Evolutionary conservation across 805 yeast species (phyloP), one percentile per base, ranked within the genome.

Genomic region (Vanderwaltozyma yarrowii): DNA sequence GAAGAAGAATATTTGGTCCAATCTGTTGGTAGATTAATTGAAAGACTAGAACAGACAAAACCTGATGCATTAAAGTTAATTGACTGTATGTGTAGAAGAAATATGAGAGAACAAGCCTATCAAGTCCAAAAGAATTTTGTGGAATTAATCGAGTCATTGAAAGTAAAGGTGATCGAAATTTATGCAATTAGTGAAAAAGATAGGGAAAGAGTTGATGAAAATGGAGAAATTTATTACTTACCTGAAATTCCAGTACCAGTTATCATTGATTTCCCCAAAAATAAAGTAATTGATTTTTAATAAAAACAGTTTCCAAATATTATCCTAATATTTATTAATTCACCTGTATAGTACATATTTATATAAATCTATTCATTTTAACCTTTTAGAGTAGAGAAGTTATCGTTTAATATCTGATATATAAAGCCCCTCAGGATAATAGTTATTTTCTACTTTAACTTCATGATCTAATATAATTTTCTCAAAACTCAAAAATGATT

Each of bases 1-100:
- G 99, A 92, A 60, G 98, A 92, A 58, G 97, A 92, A 58, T 92
- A 92, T 59, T 72, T 92, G 40, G 79, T 92, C 34, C 76, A 75
- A 49, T 88, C 96, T 3, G 77, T 85, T 41, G 92, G 95, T 4
- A 76, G 99, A 56, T 70, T 92, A 56, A 62, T 86, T 25, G 96
- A 86, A 39, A 74, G 98, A 49, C 62, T 92, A 41, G 73, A 75
- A 32, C 77, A 73, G 46, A 81, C 95, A 0, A 73, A 74, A 47
- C 67, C 75, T 0, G 98, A 92, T 51, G 88, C 92, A 2, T 51
- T 71, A 16, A 71, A 71, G 44, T 68, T 92, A 44, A 73, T 87
- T 29, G 89, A 81, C 46, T 89, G 80, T 0, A 67, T 92, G 44
- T 55, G 83, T 19, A 75, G 95, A 58, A 71, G 94, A 52, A 56